Percentiles rank a stretch among this genome's conserved stretches.
These are phyloP conservation scores for Globisporangium paddicum DNA, from an alignment of 352 stramenopile genomes.

Conservation along the genomic window DNA sequence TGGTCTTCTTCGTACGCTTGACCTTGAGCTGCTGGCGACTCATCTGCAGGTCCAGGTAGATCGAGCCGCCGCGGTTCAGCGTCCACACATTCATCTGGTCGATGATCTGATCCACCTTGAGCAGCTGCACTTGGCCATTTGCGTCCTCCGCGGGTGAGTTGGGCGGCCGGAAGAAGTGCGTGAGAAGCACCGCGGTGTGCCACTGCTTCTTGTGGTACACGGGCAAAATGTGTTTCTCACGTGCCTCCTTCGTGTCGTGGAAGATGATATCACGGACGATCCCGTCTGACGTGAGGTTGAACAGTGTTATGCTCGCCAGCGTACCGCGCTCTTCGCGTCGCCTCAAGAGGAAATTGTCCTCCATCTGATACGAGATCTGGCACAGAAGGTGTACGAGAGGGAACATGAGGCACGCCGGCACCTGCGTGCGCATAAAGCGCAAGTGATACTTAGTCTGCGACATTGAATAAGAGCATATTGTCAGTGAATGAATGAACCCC, in stretches of 20 bases:
- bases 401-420: conserved; percentile 79
- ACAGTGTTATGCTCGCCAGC: conserved; percentile 72
- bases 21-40: conserved; percentile 83
- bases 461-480: background rate
- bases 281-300: conserved; percentile 83
- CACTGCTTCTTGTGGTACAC: conserved; percentile 87
- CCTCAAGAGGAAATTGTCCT: conserved; percentile 77
- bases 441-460: conserved; percentile 80
- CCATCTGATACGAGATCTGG: conserved; percentile 87
- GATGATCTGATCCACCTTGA: conserved; percentile 86
- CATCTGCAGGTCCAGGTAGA: conserved; percentile 86
- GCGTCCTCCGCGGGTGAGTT: conserved; percentile 66
- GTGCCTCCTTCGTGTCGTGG: conserved; percentile 80
- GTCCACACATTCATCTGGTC: conserved; percentile 86
- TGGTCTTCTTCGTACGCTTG: conserved; percentile 51
- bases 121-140: conserved; percentile 72
- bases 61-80: conserved; percentile 76
- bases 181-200: conserved; percentile 81
- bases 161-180: conserved; percentile 74
- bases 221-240: conserved; percentile 78
- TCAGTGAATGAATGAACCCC: background rate
- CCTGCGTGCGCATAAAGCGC: conserved; percentile 75
- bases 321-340: conserved; percentile 78
- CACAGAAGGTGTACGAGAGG: conserved; percentile 78
- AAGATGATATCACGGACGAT: conserved; percentile 87